Conservation (phyloP, 495 filamentous ascomycete genomes). For the Aspergillus mulundensis region DNA sequence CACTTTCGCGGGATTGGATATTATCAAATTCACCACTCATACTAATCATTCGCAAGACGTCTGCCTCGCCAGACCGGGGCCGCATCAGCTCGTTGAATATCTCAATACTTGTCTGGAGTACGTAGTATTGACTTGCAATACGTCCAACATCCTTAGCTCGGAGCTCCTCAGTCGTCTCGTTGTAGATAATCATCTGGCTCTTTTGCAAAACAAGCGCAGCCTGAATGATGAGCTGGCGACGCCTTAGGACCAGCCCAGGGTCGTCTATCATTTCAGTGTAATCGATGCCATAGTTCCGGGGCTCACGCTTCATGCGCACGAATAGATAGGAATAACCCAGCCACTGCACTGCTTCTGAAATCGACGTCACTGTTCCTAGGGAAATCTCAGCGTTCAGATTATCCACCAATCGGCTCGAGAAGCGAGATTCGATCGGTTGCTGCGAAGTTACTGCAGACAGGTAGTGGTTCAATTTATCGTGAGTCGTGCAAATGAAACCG, state of each 20-base stretch:
- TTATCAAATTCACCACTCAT: conserved; percentile 97
- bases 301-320: conserved; percentile 90
- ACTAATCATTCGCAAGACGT: conserved; percentile 90
- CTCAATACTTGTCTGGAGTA: conserved; percentile 86
- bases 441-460: conserved; percentile 89
- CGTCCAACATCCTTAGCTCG: conserved; percentile 89
- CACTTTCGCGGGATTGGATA: conserved; percentile 84
- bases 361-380: conserved; percentile 89
- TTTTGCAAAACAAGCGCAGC: conserved; percentile 81
- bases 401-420: conserved; percentile 86
- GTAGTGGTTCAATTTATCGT: conserved; percentile 91
- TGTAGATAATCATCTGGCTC: conserved; percentile 98
- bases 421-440: conserved; percentile 90
- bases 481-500: conserved; percentile 92
- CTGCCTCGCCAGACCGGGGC: conserved; percentile 73
- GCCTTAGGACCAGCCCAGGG: conserved; percentile 73
- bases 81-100: conserved; percentile 94
- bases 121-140: conserved; percentile 96
- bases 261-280: conserved; percentile 88
- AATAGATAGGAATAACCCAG: conserved; percentile 97
- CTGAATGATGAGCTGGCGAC: conserved; percentile 77
- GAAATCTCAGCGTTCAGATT: conserved; percentile 96
- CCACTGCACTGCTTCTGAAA: conserved; percentile 94
- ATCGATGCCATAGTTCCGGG: conserved; percentile 91
- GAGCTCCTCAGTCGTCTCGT: conserved; percentile 86